Evolutionary conservation across 2,329 filamentous ascomycete species (phyloP), one percentile per base, ranked within the genome.

Genomic region (Aspergillus luchuensis): DNA sequence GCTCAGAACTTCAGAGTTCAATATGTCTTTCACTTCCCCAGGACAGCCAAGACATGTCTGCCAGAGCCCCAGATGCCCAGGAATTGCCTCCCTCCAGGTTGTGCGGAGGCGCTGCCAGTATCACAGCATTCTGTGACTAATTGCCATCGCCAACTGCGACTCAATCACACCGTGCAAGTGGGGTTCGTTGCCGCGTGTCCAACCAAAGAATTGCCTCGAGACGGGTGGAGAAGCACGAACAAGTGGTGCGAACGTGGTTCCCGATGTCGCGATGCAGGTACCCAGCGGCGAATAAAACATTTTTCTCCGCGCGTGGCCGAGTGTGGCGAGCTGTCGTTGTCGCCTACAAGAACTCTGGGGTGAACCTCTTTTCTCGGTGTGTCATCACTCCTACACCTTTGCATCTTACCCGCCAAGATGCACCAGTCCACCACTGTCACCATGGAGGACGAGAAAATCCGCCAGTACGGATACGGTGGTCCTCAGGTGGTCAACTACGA

Each of bases 31-130:
- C 23, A 10, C 21, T 15, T 50, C 47, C 13, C 56, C 50, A 45
- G 50, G 41, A 47, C 38, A 33, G 33, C 33, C 11, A 28, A 23
- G 55, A 56, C 60, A 60, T 63, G 60, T 49, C 62, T 57, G 33
- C 50, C 52, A 33, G 49, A 55, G 13, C 41, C 55, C 28, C 48
- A 36, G 17, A 43, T 13, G 41, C 10, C 41, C 41, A 50, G 30
- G n/a, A 50, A 17, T 25, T 23, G 25, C 33, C 7, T 28, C 17
- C 25, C 10, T 5, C n/a, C 47, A n/a, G 2, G 17, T 15, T 8
- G 8, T 30, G 47, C 13, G 21, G 25, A 28, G 25, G 13, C 28
- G 13, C 25, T 19, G 25, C 4, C 25, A n/a, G 17, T 5, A 33
- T 50, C 47, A 50, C 47, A 19, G n/a, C 47, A 50, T 33, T 50